These are phyloP conservation scores for Paramyrothecium roridum DNA, from an alignment of 2,329 filamentous ascomycete species.

Conservation along the genomic window DNA sequence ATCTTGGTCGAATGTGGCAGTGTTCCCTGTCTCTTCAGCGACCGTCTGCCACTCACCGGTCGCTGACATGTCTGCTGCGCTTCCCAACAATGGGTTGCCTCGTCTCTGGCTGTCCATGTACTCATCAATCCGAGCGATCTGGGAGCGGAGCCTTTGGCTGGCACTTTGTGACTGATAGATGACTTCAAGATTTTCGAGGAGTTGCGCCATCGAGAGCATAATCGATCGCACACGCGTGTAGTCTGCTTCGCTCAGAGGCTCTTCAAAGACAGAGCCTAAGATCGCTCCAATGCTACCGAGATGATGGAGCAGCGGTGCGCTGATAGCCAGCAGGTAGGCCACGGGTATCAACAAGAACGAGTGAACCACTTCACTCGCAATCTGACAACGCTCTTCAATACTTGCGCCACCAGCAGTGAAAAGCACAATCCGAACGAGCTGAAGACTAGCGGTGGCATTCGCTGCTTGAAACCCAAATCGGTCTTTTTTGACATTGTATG, in stretches of 20 bases:
- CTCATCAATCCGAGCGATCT: slow-evolving; percentile 19
- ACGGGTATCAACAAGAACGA: slow-evolving; percentile 17
- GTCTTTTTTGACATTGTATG: slow-evolving; percentile 22
- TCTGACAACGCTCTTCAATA: slow-evolving; percentile 23
- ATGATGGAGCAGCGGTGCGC: slow-evolving; percentile 28
- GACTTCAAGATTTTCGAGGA: slow-evolving; percentile 23
- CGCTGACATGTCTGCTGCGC: slow-evolving; percentile 63
- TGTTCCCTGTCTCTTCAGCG: not conserved
- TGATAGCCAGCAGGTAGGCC: slow-evolving; percentile 20
- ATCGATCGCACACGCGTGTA: slow-evolving; percentile 22
- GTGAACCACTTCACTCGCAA: slow-evolving; percentile 24
- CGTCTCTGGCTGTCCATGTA: slow-evolving; percentile 14
- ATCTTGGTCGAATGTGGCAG: not conserved
- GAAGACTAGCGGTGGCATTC: slow-evolving; percentile 30
- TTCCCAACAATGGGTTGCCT: slow-evolving; percentile 37
- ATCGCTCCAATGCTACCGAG: slow-evolving; percentile 28
- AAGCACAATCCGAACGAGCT: slow-evolving; percentile 26
- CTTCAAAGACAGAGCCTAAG: slow-evolving; percentile 29
- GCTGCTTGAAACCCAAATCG: slow-evolving; percentile 30
- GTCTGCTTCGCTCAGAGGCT: slow-evolving; percentile 21
- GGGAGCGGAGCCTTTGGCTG: slow-evolving; percentile 15
- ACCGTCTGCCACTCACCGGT: slow-evolving; percentile 37
- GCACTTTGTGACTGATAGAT: slow-evolving; percentile 16
- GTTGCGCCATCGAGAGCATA: slow-evolving; percentile 24
- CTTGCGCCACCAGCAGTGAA: slow-evolving; percentile 21